These are phyloP conservation scores for Boletus holoroseus DNA, from an alignment of 1,284 basidiomycete species.

Conservation along the genomic window DNA sequence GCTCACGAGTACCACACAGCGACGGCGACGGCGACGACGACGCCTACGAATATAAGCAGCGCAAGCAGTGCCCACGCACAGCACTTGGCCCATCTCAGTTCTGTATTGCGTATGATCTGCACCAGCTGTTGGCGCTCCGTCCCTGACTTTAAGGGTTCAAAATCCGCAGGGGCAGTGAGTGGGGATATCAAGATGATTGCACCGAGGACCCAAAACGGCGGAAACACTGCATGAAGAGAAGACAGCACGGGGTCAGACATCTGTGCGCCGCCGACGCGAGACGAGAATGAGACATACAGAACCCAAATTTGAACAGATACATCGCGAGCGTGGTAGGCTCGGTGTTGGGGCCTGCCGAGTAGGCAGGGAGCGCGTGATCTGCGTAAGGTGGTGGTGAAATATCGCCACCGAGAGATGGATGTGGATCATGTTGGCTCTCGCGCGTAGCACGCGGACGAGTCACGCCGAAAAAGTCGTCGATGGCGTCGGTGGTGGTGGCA, in stretches of 20 bases:
- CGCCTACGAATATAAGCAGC: slow-evolving; percentile 17
- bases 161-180: slow-evolving; percentile 34
- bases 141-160: slow-evolving; percentile 45
- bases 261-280: not conserved
- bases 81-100: slow-evolving; percentile 40
- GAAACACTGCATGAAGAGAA: slow-evolving; percentile 37
- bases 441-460: slow-evolving; percentile 1
- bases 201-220: slow-evolving; percentile 48
- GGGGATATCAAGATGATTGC: slow-evolving; percentile 41
- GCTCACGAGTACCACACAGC: not conserved
- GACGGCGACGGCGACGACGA: slow-evolving; percentile 12
- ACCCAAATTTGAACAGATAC: slow-evolving; percentile 33
- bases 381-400: slow-evolving; percentile 23
- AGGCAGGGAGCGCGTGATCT: slow-evolving; percentile 25
- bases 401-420: not conserved
- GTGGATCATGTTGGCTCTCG: slow-evolving; percentile 24
- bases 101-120: slow-evolving; percentile 32
- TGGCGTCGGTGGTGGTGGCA: slow-evolving; percentile 9
- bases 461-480: slow-evolving; percentile 22
- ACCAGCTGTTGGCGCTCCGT: slow-evolving; percentile 41
- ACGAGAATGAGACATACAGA: slow-evolving; percentile 16
- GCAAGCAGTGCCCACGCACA: slow-evolving; percentile 28
- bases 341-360: slow-evolving; percentile 10
- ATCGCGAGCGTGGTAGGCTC: slow-evolving; percentile 28
- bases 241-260: not conserved